Conservation (phyloP, 2,329 filamentous ascomycete species). For the Fusarium illudens region DNA sequence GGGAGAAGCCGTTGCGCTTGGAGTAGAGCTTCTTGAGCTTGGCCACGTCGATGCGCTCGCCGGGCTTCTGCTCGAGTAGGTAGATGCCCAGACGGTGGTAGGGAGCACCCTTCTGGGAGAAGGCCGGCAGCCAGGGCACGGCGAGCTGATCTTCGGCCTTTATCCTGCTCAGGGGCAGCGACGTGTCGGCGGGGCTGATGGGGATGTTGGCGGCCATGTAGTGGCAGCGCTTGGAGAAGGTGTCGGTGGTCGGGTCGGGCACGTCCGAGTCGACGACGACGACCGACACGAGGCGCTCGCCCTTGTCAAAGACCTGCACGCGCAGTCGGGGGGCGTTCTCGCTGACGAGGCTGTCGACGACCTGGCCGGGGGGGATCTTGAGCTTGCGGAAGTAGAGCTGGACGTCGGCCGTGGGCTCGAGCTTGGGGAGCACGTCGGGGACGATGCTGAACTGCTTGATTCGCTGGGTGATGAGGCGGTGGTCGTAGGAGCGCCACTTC, state of each 20-base stretch:
- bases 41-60: slow-evolving; percentile 63
- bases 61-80: slow-evolving; percentile 79
- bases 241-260: slow-evolving; percentile 77
- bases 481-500: slow-evolving; percentile 88
- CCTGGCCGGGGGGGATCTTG: slow-evolving; percentile 77
- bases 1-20: slow-evolving; percentile 72
- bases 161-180: slow-evolving; percentile 71
- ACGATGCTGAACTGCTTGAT: slow-evolving; percentile 86
- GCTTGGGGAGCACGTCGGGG: slow-evolving; percentile 84
- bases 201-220: slow-evolving; percentile 78
- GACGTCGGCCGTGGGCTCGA: slow-evolving; percentile 82
- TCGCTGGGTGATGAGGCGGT: slow-evolving; percentile 82
- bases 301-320: slow-evolving; percentile 85
- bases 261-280: slow-evolving; percentile 92
- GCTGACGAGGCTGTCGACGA: slow-evolving; percentile 78
- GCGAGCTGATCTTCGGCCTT: slow-evolving; percentile 71
- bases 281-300: slow-evolving; percentile 82
- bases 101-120: slow-evolving; percentile 86
- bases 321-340: slow-evolving; percentile 78
- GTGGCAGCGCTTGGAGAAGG: slow-evolving; percentile 84
- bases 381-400: slow-evolving; percentile 79
- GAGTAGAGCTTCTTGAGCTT: slow-evolving; percentile 63
- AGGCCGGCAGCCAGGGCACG: slow-evolving; percentile 83
- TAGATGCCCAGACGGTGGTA: slow-evolving; percentile 91
- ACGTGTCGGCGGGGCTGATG: slow-evolving; percentile 61